Percentiles rank a stretch among this genome's conserved stretches.
phyloP scores from a whole-genome alignment of 1,284 basidiomycete genomes.

The Malassezia psittaci region DNA sequence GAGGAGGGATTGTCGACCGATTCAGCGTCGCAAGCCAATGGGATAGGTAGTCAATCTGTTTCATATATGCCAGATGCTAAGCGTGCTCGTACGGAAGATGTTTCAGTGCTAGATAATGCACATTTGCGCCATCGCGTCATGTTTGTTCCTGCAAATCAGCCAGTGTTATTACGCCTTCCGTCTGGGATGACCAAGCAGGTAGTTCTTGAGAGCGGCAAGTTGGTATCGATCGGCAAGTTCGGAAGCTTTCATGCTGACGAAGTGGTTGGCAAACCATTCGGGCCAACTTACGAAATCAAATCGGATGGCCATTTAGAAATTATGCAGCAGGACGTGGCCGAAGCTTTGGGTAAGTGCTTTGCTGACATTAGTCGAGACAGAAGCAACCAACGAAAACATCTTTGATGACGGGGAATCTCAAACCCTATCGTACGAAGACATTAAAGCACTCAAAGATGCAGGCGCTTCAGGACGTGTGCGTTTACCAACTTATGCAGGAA shows the following conservation, averaged over 20 bases:
- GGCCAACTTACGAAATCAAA: conserved; percentile 44
- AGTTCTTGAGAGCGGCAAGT: conserved; percentile 27
- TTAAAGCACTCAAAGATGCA: conserved; percentile 40
- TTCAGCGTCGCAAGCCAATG: background rate
- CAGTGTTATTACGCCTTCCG: conserved; percentile 33
- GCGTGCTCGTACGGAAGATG: background rate
- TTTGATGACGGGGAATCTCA: conserved; percentile 42
- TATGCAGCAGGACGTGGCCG: conserved; percentile 27
- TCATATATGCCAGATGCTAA: background rate
- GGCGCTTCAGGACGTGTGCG: conserved; percentile 35
- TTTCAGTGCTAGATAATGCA: conserved; percentile 2
- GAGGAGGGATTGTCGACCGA: background rate
- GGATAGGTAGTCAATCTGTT: background rate
- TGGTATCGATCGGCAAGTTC: conserved; percentile 45
- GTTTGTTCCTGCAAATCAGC: conserved; percentile 24
- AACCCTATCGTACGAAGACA: conserved; percentile 42
- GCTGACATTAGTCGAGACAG: conserved; percentile 29
- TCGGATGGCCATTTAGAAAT: conserved; percentile 14
- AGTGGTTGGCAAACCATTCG: conserved; percentile 43
- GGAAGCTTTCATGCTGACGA: conserved; percentile 41
- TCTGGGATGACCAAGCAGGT: conserved; percentile 37
- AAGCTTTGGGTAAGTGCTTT: conserved; percentile 18
- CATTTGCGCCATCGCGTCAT: conserved; percentile 24
- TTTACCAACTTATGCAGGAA: conserved; percentile 14
- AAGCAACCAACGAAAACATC: conserved; percentile 48